Evolutionary conservation across 2,329 filamentous ascomycete species (phyloP), one percentile per base, ranked within the genome.

Genomic region (Claviceps maximensis): DNA sequence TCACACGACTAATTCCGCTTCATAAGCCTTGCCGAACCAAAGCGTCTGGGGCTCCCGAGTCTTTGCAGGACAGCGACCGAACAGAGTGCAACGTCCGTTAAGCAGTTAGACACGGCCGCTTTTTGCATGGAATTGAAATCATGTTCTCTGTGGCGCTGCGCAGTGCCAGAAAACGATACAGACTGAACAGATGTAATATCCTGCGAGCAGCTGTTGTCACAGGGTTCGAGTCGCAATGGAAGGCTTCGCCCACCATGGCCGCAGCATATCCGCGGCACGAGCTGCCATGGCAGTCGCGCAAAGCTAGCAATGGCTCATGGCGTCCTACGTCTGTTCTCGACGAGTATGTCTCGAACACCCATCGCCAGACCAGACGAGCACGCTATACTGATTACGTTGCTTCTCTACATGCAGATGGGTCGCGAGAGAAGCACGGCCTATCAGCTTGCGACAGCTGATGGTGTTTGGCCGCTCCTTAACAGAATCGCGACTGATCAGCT

Each of bases 401-500:
- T 21, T 29, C 31, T 48, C 36, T 56, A 23, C 25, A 47, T 54
- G 45, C 60, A 95, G 89, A 75, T 97, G 90, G 89, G 91, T 96
- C 51, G 84, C 87, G 58, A 87, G 86, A 63, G 89, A 95, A 66
- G 90, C 90, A 49, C 81, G 89, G 51, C 93, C 93, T n/a, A 96
- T 98, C 65, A 95, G 89, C 71, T 74, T 98, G 62, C 86, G 93
- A 54, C 93, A 97, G 71, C 79, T 98, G 62, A 97, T 95, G 72
- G 94, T 97, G 63, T 98, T 97, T 69, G 93, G 93, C 31, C 85
- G 93, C 48, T 94, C 90, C 23, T 73, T 98, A 65, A 96, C 90
- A 48, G 90, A 97, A 70, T 78, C 83, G 50, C 84, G 94, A 54
- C 77, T 98, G 56, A 80, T 98, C 60, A 90, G 87, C 71, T 96